These are phyloP conservation scores for Suillus cothurnatus DNA, from an alignment of 768 basidiomycete species.

Conservation along the genomic window DNA sequence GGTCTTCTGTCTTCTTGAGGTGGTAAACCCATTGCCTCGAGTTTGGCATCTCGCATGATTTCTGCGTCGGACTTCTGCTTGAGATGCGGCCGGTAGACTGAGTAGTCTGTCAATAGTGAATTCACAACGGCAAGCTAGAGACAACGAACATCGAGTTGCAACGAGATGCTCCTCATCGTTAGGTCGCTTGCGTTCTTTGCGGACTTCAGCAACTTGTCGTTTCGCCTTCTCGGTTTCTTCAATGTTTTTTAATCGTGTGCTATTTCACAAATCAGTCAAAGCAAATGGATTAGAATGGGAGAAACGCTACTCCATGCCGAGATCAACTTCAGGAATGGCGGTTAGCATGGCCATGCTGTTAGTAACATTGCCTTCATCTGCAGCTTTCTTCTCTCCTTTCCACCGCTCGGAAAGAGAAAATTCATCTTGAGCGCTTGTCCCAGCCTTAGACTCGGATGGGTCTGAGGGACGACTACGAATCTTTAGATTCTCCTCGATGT, in stretches of 20 bases:
- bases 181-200: constrained; percentile 55
- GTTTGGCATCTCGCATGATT: constrained; percentile 83
- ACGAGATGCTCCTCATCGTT: constrained; percentile 84
- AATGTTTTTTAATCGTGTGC: constrained; percentile 90
- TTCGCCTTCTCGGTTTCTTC: constrained; percentile 98
- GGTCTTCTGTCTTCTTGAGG: constrained; percentile 41
- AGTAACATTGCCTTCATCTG: constrained; percentile 91
- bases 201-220: constrained; percentile 75
- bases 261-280: constrained; percentile 30
- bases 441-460: constrained; percentile 45
- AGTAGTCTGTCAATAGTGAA: not conserved
- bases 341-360: constrained; percentile 95
- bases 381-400: constrained; percentile 54
- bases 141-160: constrained; percentile 78
- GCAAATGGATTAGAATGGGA: not conserved
- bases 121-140: constrained; percentile 10
- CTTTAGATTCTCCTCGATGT: constrained; percentile 92
- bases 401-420: constrained; percentile 72
- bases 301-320: constrained; percentile 94
- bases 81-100: constrained; percentile 85
- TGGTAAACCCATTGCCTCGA: constrained; percentile 81
- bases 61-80: constrained; percentile 86
- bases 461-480: constrained; percentile 62
- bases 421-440: constrained; percentile 74
- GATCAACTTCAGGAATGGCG: constrained; percentile 96